phyloP scores from a whole-genome alignment of 306 rosid species.

The Astragalus membranaceus region DNA sequence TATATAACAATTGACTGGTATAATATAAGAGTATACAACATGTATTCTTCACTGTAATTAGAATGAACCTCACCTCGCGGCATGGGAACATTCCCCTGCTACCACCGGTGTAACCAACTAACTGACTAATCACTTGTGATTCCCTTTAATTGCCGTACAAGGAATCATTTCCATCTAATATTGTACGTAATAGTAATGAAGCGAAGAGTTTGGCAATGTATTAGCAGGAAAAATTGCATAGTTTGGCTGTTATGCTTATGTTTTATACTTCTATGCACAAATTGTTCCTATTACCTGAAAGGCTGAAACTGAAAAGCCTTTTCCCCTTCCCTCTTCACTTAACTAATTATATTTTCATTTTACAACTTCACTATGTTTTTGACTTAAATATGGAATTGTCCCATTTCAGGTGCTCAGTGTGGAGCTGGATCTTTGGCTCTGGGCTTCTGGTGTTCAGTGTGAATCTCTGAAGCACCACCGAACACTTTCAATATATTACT shows the following conservation, averaged over 20 bases:
- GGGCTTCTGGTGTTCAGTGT: conserved; percentile 78
- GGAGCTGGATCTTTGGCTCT: conserved; percentile 99
- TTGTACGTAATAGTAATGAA: not conserved
- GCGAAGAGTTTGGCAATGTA: not conserved
- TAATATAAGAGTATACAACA: too few relatives aligned
- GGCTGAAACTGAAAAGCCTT: not conserved
- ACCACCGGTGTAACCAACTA: too few relatives aligned
- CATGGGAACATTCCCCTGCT: too few relatives aligned
- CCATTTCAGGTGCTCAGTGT: conserved; percentile 82
- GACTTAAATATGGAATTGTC: conserved; percentile 1
- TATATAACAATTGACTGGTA: not conserved
- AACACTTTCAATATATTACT: conserved; percentile 85
- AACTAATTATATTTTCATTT: not conserved
- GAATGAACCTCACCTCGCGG: too few relatives aligned
- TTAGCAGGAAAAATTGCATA: not conserved
- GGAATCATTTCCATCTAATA: not conserved
- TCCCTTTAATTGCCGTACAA: not conserved
- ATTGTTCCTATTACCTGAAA: not conserved
- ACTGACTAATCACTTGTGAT: not conserved
- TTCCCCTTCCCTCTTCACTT: not conserved
- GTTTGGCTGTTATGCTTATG: not conserved
- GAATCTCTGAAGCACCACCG: conserved; percentile 81
- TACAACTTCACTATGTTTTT: not conserved
- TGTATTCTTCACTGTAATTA: too few relatives aligned
- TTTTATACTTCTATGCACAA: not conserved